These are phyloP conservation scores for Penicillium herquei DNA, from an alignment of 495 filamentous ascomycete genomes.

Conservation along the genomic window DNA sequence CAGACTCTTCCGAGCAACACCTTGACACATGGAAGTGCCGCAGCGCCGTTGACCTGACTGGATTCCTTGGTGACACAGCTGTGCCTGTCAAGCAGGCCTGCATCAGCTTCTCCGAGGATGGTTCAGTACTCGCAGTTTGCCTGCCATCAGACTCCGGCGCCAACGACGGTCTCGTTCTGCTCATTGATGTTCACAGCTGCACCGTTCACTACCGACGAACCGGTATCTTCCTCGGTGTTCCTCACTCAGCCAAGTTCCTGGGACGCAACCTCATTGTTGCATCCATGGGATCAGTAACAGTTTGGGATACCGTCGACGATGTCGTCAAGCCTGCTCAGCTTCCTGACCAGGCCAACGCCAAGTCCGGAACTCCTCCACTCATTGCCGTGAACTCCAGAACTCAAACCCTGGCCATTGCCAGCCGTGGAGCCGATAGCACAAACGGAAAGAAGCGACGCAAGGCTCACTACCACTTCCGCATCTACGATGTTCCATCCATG, in stretches of 20 bases:
- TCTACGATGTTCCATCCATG: constrained; percentile 40
- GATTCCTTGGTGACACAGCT: constrained; percentile 34
- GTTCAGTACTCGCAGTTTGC: constrained; percentile 73
- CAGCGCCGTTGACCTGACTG: constrained; percentile 52
- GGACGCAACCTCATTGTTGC: constrained; percentile 36
- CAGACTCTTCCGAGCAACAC: constrained; percentile 49
- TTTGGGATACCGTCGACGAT: constrained; percentile 47
- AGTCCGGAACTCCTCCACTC: constrained; percentile 14
- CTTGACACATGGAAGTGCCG: constrained; percentile 74
- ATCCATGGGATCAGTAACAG: constrained; percentile 33
- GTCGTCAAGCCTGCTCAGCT: constrained; percentile 29
- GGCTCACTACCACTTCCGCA: constrained; percentile 24
- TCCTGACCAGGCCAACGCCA: constrained; percentile 2
- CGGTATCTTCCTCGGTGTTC: constrained; percentile 30
- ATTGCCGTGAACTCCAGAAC: constrained; percentile 39
- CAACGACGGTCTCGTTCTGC: constrained; percentile 27
- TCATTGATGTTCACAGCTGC: constrained; percentile 38
- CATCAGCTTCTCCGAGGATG: constrained; percentile 79
- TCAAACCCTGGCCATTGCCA: constrained; percentile 35
- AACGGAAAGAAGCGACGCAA: constrained; percentile 25
- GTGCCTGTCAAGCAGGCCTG: constrained; percentile 27
- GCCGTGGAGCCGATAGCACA: constrained; percentile 1
- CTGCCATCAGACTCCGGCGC: constrained; percentile 28
- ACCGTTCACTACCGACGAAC: constrained; percentile 32
- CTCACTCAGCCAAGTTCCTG: constrained; percentile 33